Evolutionary conservation across 441 rosid species (phyloP).

Genomic region (Caryocar brasiliense): DNA sequence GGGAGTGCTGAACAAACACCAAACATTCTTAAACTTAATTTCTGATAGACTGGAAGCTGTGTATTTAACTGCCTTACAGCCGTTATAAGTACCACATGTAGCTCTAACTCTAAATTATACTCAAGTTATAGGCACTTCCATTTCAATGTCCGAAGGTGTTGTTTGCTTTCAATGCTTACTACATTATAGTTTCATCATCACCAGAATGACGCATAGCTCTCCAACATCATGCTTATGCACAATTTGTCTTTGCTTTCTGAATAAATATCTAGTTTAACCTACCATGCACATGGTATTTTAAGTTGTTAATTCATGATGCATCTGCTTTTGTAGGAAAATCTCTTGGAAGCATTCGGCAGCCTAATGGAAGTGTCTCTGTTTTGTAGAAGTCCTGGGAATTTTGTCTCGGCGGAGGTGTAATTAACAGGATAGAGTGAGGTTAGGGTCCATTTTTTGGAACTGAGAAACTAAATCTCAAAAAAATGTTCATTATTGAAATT

Average conservation of each 20-base stretch:
- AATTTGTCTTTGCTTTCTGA: not conserved
- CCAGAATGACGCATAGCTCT: too few species aligned
- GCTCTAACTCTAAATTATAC: too few species aligned
- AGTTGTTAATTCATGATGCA: not conserved
- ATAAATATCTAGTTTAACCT: not conserved
- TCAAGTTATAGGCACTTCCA: too few species aligned
- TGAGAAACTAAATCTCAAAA: conserved; percentile 8
- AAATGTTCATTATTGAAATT: conserved; percentile 19
- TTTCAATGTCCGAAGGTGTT: too few species aligned
- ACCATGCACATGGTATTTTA: not conserved
- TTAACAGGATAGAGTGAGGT: conserved; percentile 27
- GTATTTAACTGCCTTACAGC: too few species aligned
- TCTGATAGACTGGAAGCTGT: not conserved
- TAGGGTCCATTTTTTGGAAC: conserved; percentile 34
- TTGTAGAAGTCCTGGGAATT: conserved; percentile 22
- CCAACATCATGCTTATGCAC: not conserved
- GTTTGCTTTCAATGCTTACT: too few species aligned
- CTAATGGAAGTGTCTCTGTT: conserved; percentile 42
- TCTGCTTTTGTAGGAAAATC: conserved; percentile 31
- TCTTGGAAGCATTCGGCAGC: conserved; percentile 30
- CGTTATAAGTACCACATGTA: too few species aligned
- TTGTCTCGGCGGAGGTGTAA: conserved; percentile 22
- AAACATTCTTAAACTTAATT: not conserved
- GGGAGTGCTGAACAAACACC: not conserved
- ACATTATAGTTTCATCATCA: too few species aligned